Evolutionary conservation across 306 rosid species (phyloP), one percentile per base, ranked within the genome.

Genomic region (Pterocarpus macrocarpus): DNA sequence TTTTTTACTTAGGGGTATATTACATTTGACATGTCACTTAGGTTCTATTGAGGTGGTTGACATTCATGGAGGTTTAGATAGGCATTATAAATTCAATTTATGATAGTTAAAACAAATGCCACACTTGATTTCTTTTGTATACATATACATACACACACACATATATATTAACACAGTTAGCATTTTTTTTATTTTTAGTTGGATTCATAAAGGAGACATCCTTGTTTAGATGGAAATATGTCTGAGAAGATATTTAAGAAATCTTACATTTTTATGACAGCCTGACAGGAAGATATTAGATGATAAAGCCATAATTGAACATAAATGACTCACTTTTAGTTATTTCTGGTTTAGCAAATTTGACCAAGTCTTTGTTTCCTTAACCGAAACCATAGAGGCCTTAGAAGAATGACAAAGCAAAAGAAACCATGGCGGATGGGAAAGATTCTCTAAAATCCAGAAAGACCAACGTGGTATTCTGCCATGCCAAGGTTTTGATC

Each of bases 391-490:
- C 85, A 16, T 34, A 71, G 74, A 77, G 35, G 9, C 62, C 76
- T 65, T 55, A 68, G 70, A 55, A 71, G n/a, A 55, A 77, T 82
- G 69, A 69, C 44, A 73, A 85, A 89, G 75, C 77, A 85, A 80
- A 90, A 80, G 75, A 85, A 82, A 62, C 85, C 49, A 38, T 64
- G 34, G 10, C 76, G 50, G 59, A 70, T 44, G 2, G 52, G 17
- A 65, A 66, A 78, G 68, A 69, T 86, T 86, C 79, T 81, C 66
- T 65, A 5, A 80, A 83, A 78, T 69, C 81, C 84, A 74, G 87
- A 87, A 7, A 78, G 28, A 49, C 69, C 33, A 13, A 47, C 79
- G 69, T 90, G 89, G 91, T 87, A 66, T 78, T 87, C 84, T 88
- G 78, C 80, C 30, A 56, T 34, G 70, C 52, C 68, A 67, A 64